Conservation (phyloP, 768 basidiomycete species). For the Trametes villosa region DNA sequence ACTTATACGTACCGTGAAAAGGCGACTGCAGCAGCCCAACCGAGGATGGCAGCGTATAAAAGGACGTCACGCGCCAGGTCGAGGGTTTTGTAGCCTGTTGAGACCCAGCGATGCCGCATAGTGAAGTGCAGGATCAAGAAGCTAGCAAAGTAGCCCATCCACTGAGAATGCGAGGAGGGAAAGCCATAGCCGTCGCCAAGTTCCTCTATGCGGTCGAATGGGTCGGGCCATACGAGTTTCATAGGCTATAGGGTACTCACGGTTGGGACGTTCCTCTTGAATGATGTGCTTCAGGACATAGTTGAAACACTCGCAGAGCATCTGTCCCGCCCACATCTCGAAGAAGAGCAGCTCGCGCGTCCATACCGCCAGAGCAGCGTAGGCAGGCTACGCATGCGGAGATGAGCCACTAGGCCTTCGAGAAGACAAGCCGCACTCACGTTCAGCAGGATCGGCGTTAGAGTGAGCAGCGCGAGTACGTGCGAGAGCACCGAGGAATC, state of each 20-base stretch:
- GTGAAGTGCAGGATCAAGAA: constrained; percentile 77
- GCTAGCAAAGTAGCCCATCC: constrained; percentile 85
- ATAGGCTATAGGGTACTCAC: constrained; percentile 43
- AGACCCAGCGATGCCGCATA: constrained; percentile 66
- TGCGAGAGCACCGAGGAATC: constrained; percentile 33
- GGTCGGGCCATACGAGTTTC: neutral
- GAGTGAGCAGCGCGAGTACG: constrained; percentile 36
- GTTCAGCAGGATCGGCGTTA: constrained; percentile 40
- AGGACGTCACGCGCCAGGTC: constrained; percentile 54
- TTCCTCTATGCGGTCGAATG: constrained; percentile 43
- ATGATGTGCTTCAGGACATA: constrained; percentile 67
- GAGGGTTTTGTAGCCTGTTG: constrained; percentile 53
- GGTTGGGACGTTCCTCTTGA: constrained; percentile 68
- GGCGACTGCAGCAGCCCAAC: constrained; percentile 69
- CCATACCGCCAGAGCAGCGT: constrained; percentile 72
- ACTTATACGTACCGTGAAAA: constrained; percentile 69
- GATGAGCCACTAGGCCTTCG: neutral
- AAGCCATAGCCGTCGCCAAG: constrained; percentile 81
- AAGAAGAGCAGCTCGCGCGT: constrained; percentile 82
- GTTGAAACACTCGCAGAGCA: constrained; percentile 72
- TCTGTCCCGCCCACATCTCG: constrained; percentile 83
- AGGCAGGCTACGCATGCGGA: constrained; percentile 60
- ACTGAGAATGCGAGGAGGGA: constrained; percentile 88
- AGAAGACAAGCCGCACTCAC: constrained; percentile 14
- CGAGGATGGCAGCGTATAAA: constrained; percentile 53